Percentiles rank a stretch among this genome's conserved stretches.
Conservation (phyloP, 139 green algal genomes). For the Tetradesmus lagerheimii region DNA sequence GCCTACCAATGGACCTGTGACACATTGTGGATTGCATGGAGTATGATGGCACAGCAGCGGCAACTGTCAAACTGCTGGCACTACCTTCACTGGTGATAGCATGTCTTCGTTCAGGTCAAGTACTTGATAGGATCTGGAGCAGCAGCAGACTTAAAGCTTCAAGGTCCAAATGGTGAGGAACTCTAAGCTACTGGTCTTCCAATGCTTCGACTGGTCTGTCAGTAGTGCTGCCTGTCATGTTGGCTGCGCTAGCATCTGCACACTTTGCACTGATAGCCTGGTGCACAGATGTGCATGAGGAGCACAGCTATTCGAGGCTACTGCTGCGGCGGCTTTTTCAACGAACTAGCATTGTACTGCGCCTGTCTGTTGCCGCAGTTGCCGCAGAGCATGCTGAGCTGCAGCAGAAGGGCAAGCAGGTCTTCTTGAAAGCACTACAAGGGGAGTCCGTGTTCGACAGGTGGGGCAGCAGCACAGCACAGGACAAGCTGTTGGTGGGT, state of each 20-base stretch:
- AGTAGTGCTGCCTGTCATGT: not conserved
- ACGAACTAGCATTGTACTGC: too few species aligned
- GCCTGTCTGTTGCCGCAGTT: slow-evolving; percentile 2
- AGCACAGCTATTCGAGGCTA: too few species aligned
- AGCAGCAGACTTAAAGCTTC: slow-evolving; percentile 22
- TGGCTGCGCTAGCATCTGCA: not conserved
- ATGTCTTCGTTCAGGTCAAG: not conserved
- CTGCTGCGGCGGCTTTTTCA: too few species aligned
- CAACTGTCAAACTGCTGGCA: not conserved
- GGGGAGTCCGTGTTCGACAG: slow-evolving; percentile 45
- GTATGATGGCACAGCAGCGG: not conserved
- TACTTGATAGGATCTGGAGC: slow-evolving; percentile 6
- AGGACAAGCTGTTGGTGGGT: not conserved
- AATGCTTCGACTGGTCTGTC: too few species aligned
- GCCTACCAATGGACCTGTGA: too few species aligned
- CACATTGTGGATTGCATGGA: too few species aligned
- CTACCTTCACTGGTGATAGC: not conserved
- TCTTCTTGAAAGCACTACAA: slow-evolving; percentile 44
- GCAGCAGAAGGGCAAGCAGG: slow-evolving; percentile 44
- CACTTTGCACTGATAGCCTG: not conserved
- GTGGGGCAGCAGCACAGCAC: not conserved
- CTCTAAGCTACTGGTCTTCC: too few species aligned
- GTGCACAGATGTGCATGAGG: too few species aligned
- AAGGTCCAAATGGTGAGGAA: not conserved
- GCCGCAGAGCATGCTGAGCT: slow-evolving; percentile 37